These are phyloP conservation scores for Hypoxylon rickii DNA, from an alignment of 495 filamentous ascomycete species.

Conservation along the genomic window DNA sequence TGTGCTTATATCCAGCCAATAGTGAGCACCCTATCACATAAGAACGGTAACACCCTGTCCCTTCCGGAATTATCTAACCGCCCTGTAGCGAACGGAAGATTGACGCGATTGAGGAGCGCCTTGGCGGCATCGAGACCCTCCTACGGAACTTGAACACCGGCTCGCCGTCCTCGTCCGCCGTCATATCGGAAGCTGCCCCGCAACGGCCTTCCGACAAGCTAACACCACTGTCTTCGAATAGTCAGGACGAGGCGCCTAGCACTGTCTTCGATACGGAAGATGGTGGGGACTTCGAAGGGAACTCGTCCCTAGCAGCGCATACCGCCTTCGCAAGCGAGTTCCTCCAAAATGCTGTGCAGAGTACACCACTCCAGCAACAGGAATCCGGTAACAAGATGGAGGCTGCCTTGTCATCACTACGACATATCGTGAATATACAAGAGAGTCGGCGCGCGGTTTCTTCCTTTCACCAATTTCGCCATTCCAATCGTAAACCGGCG, in stretches of 20 bases:
- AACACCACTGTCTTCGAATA: constrained; percentile 16
- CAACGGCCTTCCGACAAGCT: constrained; percentile 8
- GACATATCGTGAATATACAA: constrained; percentile 60
- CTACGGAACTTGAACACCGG: constrained; percentile 48
- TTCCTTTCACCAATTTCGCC: constrained; percentile 47
- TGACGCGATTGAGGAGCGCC: constrained; percentile 65
- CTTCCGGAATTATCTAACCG: background rate
- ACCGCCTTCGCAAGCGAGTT: constrained; percentile 67
- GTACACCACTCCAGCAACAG: constrained; percentile 49
- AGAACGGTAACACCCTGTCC: background rate
- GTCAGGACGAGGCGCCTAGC: constrained; percentile 27
- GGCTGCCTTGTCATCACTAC: constrained; percentile 60
- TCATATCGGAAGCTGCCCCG: constrained; percentile 5
- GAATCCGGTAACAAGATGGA: constrained; percentile 56
- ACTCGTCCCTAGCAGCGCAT: constrained; percentile 64
- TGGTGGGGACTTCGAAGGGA: constrained; percentile 61
- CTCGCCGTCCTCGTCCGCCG: constrained; percentile 19
- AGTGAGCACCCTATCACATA: constrained; percentile 49
- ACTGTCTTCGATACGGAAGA: constrained; percentile 43
- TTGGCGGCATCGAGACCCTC: constrained; percentile 61
- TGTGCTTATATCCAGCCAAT: constrained; percentile 70
- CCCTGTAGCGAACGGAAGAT: constrained; percentile 66
- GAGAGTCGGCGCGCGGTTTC: constrained; percentile 33
- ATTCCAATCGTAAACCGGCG: constrained; percentile 48
- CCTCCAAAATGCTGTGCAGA: constrained; percentile 62